Base-by-base conservation (phyloP, 2,329 filamentous ascomycete species). In the Tolypocladium cylindrosporum region DNA sequence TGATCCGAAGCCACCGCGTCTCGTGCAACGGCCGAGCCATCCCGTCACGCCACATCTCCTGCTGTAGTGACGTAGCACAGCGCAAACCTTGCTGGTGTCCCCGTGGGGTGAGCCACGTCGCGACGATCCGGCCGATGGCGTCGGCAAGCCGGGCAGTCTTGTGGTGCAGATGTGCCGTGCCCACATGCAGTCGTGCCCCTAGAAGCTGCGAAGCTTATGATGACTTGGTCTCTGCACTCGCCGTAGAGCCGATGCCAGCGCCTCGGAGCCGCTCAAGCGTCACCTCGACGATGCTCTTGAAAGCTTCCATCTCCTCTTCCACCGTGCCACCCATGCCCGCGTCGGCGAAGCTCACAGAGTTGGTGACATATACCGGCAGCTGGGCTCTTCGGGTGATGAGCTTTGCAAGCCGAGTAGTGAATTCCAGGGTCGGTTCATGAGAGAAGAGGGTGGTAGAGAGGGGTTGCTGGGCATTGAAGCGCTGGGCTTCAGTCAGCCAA, bases 271-370 rank as follows among this genome's bases (percentile, higher is more conserved):
- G 66, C 16, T 61, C 66, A 8, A 72, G 62, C 24, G 92, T 81
- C 53, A 89, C 83, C 59, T 88, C 82, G 39, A 92, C 85, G 45
- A 96, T 84, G 62, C 81, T 82, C 66, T 83, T 85, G 65, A 97
- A 87, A 0, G 88, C 90, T 68, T 93, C 91, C 85, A 97, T 92
- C 75, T 97, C 93, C 77, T 97, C 94, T 69, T 97, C 92, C 8
- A 93, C 84, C 0, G 85, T 89, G 24, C 91, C 88, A 11, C 91
- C 91, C 66, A 91, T 82, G 2, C 87, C 88, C 7, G 86, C 81
- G 66, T 80, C 84, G 16, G 83, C 82, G 62, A 97, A 85, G 63
- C 87, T 90, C 66, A 95, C 85, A 40, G 91, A 96, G 69, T 90
- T 95, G 27, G 90, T 90, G 21, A 97, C 90, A 70, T 97, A 97